Percentiles rank a stretch among this genome's conserved stretches.
phyloP scores from a whole-genome alignment of 805 yeast species.

The Candida verbasci region DNA sequence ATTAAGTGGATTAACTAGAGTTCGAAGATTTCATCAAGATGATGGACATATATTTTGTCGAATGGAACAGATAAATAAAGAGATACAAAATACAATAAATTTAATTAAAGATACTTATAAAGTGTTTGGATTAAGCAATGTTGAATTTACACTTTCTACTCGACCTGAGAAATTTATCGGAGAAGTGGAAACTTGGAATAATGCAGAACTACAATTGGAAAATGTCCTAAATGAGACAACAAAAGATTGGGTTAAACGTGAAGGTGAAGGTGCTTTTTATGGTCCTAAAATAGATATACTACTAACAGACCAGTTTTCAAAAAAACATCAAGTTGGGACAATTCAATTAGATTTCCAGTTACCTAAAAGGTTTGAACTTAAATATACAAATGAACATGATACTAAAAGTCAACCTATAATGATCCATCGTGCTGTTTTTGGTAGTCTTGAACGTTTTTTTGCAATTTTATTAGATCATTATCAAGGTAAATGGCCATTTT shows the following conservation, averaged over 20 bases:
- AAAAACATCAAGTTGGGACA: conserved; percentile 91
- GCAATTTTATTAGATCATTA: conserved; percentile 88
- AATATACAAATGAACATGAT: conserved; percentile 52
- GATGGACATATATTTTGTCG: conserved; percentile 96
- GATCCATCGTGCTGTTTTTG: conserved; percentile 94
- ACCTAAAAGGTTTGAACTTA: conserved; percentile 76
- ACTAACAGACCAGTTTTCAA: conserved; percentile 73
- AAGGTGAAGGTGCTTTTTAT: conserved; percentile 96
- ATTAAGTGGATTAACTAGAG: conserved; percentile 85
- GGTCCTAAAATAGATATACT: conserved; percentile 94
- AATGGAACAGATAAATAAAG: conserved; percentile 66
- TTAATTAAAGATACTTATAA: conserved; percentile 72
- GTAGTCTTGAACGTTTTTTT: conserved; percentile 88
- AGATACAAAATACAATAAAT: conserved; percentile 67
- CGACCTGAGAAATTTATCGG: conserved; percentile 82
- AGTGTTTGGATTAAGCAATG: conserved; percentile 60
- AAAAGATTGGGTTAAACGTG: conserved; percentile 67
- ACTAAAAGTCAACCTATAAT: conserved; percentile 71
- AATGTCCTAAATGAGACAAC: conserved; percentile 47
- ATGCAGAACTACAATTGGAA: conserved; percentile 68
- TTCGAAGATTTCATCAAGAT: conserved; percentile 94
- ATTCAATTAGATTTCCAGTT: conserved; percentile 93
- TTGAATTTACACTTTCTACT: conserved; percentile 68
- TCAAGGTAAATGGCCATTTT: conserved; percentile 95
- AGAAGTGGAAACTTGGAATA: conserved; percentile 68